A percentile compares a stretch with the other conserved stretches of the same genome.
Conservation (phyloP, 306 rosid species). For the Cucumis melo region DNA sequence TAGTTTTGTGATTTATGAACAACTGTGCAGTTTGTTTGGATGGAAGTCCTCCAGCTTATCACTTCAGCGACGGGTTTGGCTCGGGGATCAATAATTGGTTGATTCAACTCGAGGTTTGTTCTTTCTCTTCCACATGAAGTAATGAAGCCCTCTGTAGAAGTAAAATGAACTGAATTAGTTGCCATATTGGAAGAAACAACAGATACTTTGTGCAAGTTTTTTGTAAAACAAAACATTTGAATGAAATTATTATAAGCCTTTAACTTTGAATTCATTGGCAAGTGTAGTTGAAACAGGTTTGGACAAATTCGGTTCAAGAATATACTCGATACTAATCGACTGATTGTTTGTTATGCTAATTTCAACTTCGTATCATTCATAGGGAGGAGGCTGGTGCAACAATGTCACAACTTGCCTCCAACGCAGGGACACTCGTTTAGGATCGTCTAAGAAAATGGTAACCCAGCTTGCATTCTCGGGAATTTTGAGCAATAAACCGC, state of each 20-base stretch:
- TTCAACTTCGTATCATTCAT: slow-evolving; percentile 10
- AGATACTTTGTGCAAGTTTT: neutral
- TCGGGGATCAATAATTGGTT: slow-evolving; percentile 77
- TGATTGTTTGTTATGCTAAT: neutral
- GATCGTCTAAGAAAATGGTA: slow-evolving; percentile 70
- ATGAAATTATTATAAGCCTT: neutral
- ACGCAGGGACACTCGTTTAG: slow-evolving; percentile 64
- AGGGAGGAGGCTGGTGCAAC: slow-evolving; percentile 99
- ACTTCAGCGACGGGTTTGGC: slow-evolving; percentile 57
- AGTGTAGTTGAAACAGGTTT: neutral
- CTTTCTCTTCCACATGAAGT: slow-evolving; percentile 10
- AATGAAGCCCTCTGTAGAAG: neutral
- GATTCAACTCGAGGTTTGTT: slow-evolving; percentile 69
- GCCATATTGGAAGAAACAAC: neutral
- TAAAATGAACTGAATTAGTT: neutral
- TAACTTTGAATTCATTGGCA: neutral
- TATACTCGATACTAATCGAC: neutral
- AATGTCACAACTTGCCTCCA: slow-evolving; percentile 65
- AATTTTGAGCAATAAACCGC: slow-evolving; percentile 29
- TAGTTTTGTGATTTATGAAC: slow-evolving; percentile 11
- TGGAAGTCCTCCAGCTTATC: slow-evolving; percentile 95
- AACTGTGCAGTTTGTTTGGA: slow-evolving; percentile 76
- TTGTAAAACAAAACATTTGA: neutral
- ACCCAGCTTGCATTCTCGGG: slow-evolving; percentile 62
- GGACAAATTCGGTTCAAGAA: neutral